phyloP scores from a whole-genome alignment of 1,284 basidiomycete genomes.

The Athelia sp. region DNA sequence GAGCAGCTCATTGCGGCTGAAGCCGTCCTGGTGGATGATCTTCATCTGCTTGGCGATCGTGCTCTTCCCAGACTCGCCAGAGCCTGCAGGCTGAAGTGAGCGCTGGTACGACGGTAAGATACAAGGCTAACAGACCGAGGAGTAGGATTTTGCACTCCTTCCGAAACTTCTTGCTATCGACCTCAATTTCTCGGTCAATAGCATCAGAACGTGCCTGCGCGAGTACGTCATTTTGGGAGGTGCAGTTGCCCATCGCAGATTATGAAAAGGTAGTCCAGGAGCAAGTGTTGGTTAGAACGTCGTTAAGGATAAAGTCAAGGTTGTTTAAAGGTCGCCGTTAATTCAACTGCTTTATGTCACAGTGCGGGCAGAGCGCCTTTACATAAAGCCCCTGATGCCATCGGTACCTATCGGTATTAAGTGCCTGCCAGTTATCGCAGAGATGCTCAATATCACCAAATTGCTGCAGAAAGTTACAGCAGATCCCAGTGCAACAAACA shows the following conservation, averaged over 20 bases:
- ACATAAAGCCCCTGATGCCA: too few relatives aligned
- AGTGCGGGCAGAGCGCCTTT: too few relatives aligned
- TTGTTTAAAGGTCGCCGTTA: too few relatives aligned
- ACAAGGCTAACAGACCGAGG: too few relatives aligned
- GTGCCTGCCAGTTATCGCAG: slow-evolving; percentile 22
- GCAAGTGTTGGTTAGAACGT: too few relatives aligned
- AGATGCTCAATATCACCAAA: slow-evolving; percentile 17
- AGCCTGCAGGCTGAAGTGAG: slow-evolving; percentile 31
- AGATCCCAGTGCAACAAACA: not conserved
- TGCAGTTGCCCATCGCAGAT: too few relatives aligned
- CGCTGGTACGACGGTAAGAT: too few relatives aligned
- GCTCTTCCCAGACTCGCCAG: slow-evolving; percentile 84
- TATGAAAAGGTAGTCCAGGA: too few relatives aligned
- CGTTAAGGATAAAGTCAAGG: too few relatives aligned
- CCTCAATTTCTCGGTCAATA: slow-evolving; percentile 71
- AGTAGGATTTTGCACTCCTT: slow-evolving; percentile 92
- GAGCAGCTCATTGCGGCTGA: slow-evolving; percentile 76
- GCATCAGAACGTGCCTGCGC: slow-evolving; percentile 65
- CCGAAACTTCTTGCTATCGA: slow-evolving; percentile 71
- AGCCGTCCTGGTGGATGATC: slow-evolving; percentile 96
- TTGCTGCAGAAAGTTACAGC: not conserved
- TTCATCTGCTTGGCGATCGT: slow-evolving; percentile 99
- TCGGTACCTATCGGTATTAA: too few relatives aligned
- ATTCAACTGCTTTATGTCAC: too few relatives aligned
- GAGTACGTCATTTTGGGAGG: slow-evolving; percentile 37